Percentiles rank a stretch among this genome's conserved stretches.
phyloP scores from a whole-genome alignment of 2,329 filamentous ascomycete species.

The Ophiostoma pallidulum region DNA sequence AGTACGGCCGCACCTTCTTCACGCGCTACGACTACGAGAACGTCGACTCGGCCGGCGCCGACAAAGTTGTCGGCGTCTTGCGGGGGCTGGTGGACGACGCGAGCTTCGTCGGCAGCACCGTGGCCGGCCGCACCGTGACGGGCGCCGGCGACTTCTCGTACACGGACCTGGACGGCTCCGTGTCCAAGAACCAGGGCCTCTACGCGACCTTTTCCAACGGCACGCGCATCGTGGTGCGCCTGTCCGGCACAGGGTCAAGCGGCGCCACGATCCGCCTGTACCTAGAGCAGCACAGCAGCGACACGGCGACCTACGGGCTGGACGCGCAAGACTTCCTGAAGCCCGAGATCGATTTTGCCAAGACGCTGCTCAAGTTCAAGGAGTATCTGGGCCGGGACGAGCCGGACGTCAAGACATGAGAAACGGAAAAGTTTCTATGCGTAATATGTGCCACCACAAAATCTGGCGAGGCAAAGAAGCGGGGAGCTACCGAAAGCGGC shows the following conservation, averaged over 20 bases:
- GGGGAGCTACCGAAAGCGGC: too few relatives aligned
- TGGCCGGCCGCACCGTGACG: slow-evolving; percentile 71
- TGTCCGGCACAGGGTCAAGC: slow-evolving; percentile 90
- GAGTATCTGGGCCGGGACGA: slow-evolving; percentile 86
- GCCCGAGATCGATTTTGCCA: slow-evolving; percentile 78
- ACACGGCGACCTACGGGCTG: slow-evolving; percentile 64
- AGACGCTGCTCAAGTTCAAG: slow-evolving; percentile 81
- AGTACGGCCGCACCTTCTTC: slow-evolving; percentile 96
- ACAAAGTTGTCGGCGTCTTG: slow-evolving; percentile 78
- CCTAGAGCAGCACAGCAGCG: slow-evolving; percentile 87
- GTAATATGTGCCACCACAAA: too few relatives aligned
- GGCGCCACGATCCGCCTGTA: slow-evolving; percentile 96
- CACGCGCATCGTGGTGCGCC: slow-evolving; percentile 86
- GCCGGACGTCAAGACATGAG: slow-evolving; percentile 90
- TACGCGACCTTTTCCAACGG: slow-evolving; percentile 92
- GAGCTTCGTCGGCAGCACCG: slow-evolving; percentile 70
- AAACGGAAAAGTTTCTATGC: too few relatives aligned
- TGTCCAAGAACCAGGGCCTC: slow-evolving; percentile 91
- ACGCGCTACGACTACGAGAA: slow-evolving; percentile 98
- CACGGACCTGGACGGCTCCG: slow-evolving; percentile 95
- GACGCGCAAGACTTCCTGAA: slow-evolving; percentile 92
- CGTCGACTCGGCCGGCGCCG: slow-evolving; percentile 81
- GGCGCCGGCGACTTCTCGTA: slow-evolving; percentile 96
- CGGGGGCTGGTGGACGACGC: slow-evolving; percentile 65
- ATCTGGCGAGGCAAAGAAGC: too few relatives aligned